These are phyloP conservation scores for Buxus sempervirens DNA, from an alignment of 164 flowering plant genomes.

Conservation along the genomic window DNA sequence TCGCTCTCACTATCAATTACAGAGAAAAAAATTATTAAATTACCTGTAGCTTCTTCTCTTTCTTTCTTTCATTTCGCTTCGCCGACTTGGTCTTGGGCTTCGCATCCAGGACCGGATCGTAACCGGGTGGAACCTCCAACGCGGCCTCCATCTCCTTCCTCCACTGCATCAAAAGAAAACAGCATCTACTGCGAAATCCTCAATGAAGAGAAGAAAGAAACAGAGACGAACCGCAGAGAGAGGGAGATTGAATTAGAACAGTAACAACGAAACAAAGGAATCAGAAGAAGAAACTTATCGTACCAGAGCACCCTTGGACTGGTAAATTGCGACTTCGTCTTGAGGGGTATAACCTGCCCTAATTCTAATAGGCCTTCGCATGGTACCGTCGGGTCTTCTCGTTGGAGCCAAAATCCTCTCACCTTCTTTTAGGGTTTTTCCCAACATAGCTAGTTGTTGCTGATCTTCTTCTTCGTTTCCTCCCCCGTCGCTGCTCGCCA, in stretches of 20 bases:
- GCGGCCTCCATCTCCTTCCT: conserved; percentile 49
- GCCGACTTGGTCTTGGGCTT: conserved; percentile 63
- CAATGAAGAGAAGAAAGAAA: not conserved
- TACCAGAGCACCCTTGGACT: conserved; percentile 71
- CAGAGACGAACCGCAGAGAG: not conserved
- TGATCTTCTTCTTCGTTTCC: not conserved
- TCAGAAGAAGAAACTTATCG: conserved; percentile 1
- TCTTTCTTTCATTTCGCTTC: conserved; percentile 68
- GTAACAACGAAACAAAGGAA: not conserved
- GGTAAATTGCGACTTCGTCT: conserved; percentile 72
- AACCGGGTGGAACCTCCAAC: conserved; percentile 56
- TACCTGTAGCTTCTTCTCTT: conserved; percentile 66
- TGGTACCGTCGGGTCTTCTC: conserved; percentile 67
- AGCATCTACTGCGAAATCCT: not conserved
- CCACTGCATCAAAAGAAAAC: conserved; percentile 30
- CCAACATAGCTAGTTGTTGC: conserved; percentile 18
- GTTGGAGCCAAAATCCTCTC: conserved; percentile 66
- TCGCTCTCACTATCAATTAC: too few species aligned
- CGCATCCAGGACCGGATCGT: conserved; percentile 34
- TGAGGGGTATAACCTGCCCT: conserved; percentile 72
- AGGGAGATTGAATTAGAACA: not conserved
- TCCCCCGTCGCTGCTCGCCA: not conserved
- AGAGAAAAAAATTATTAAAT: too few species aligned
- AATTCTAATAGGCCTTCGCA: conserved; percentile 57
- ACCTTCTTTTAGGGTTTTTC: conserved; percentile 70